Percentiles rank a stretch among this genome's conserved stretches.
Evolutionary conservation across 306 rosid genomes (phyloP).

Genomic region (Sicyos baderoa): DNA sequence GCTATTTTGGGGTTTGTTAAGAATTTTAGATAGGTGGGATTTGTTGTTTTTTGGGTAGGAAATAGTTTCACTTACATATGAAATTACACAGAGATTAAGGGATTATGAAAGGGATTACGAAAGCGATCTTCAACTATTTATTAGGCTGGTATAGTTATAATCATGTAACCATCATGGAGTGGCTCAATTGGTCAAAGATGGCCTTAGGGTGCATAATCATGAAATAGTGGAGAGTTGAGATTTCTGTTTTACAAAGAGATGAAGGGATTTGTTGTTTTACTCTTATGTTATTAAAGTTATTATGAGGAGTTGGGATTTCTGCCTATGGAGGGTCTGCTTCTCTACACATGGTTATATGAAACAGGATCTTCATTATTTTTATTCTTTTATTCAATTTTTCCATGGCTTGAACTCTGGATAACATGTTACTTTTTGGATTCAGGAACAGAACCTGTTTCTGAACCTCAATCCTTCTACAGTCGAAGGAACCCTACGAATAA

Average conservation of each 20-base stretch:
- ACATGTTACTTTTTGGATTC: slow-evolving; percentile 22
- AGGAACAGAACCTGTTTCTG: slow-evolving; percentile 23
- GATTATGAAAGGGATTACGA: no score
- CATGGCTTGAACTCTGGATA: neutral
- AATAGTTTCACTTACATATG: no score
- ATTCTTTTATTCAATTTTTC: neutral
- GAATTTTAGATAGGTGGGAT: neutral
- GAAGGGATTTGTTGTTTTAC: neutral
- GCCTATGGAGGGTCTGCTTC: neutral
- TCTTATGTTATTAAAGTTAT: neutral
- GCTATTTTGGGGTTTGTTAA: neutral
- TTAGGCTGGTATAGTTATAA: no score
- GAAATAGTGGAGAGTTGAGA: no score
- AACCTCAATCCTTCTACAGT: slow-evolving; percentile 33
- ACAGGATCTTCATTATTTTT: neutral
- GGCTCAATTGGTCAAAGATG: no score
- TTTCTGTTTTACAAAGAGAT: no score
- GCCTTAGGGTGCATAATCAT: no score
- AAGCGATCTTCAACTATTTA: no score
- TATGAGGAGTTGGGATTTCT: neutral
- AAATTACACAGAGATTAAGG: no score
- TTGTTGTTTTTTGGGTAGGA: neutral
- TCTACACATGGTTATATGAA: neutral
- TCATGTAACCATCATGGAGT: no score
- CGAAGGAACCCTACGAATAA: slow-evolving; percentile 24